Percentiles rank a stretch among this genome's conserved stretches.
phyloP scores from a whole-genome alignment of 805 yeast species.

The Saturnispora dispora region DNA sequence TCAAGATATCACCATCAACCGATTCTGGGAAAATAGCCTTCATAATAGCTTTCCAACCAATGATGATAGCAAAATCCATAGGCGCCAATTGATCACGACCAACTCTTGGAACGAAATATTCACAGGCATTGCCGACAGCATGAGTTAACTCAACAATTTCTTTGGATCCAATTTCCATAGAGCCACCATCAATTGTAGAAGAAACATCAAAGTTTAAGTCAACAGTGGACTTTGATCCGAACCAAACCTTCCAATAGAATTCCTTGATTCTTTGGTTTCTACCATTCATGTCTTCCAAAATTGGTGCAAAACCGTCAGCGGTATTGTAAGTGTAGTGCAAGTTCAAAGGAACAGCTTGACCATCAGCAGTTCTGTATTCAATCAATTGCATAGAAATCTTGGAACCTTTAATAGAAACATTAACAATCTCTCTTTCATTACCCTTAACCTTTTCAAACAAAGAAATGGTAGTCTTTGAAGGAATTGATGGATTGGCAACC shows the following conservation, averaged over 20 bases:
- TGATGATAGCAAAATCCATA: constrained; percentile 97
- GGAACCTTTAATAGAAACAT: constrained; percentile 42
- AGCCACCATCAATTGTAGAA: constrained; percentile 60
- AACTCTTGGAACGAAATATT: constrained; percentile 84
- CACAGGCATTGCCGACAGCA: constrained; percentile 95
- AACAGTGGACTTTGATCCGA: constrained; percentile 51
- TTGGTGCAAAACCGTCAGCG: constrained; percentile 91
- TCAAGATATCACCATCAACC: constrained; percentile 93
- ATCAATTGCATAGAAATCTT: constrained; percentile 65
- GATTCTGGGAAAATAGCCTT: constrained; percentile 95
- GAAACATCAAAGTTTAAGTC: constrained; percentile 67
- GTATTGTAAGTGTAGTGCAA: constrained; percentile 75
- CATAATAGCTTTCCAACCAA: constrained; percentile 97
- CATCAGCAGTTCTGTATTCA: constrained; percentile 82
- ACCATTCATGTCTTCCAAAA: constrained; percentile 78
- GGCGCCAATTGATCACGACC: constrained; percentile 87
- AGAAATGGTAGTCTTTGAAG: constrained; percentile 50
- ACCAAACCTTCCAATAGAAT: constrained; percentile 98
- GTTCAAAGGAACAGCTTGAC: constrained; percentile 62
- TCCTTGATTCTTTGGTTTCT: constrained; percentile 90
- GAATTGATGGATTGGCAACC: constrained; percentile 42
- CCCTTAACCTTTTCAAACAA: constrained; percentile 70
- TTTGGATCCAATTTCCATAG: constrained; percentile 58
- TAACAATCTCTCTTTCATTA: constrained; percentile 54
- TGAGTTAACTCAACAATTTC: constrained; percentile 89